phyloP scores from a whole-genome alignment of 352 stramenopile genomes.

The Globisporangium solare region DNA sequence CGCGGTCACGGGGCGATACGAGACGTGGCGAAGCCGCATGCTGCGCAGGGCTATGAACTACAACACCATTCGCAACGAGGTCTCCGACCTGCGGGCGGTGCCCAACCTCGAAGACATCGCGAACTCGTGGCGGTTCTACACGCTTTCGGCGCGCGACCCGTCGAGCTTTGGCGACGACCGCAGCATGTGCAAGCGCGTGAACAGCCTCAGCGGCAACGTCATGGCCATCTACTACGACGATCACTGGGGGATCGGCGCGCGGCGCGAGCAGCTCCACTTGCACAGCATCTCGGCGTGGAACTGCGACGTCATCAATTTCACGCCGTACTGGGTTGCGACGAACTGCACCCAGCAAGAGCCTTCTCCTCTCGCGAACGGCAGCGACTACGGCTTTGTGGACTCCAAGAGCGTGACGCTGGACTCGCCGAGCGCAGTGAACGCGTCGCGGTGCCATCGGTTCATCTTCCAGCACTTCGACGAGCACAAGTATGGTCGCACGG shows the following conservation, averaged over 20 bases:
- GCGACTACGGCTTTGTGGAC: conserved; percentile 1
- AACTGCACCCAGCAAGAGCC: conserved; percentile 9
- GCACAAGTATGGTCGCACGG: conserved; percentile 5
- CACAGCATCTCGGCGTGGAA: conserved; percentile 31
- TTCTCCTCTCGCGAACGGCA: not conserved
- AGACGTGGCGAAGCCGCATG: conserved; percentile 10
- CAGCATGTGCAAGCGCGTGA: conserved; percentile 25
- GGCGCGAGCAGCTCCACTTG: conserved; percentile 20
- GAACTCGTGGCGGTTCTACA: conserved; percentile 26
- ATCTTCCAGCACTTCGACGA: conserved; percentile 28
- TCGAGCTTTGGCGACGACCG: conserved; percentile 18
- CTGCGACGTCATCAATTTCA: conserved; percentile 29
- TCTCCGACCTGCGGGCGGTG: conserved; percentile 25
- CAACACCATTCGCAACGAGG: conserved; percentile 29
- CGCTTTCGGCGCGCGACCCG: conserved; percentile 15
- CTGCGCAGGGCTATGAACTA: conserved; percentile 36
- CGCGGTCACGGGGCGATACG: conserved; percentile 14
- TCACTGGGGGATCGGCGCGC: conserved; percentile 21
- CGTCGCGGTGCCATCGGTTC: conserved; percentile 18
- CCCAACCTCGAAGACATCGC: conserved; percentile 27
- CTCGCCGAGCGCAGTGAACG: conserved; percentile 11
- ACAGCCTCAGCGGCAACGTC: conserved; percentile 23
- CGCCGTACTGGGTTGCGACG: conserved; percentile 16
- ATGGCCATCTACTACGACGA: conserved; percentile 26
- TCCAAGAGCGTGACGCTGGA: conserved; percentile 7